Evolutionary conservation across 805 yeast species (phyloP).

Genomic region (Wickerhamomyces ciferrii): DNA sequence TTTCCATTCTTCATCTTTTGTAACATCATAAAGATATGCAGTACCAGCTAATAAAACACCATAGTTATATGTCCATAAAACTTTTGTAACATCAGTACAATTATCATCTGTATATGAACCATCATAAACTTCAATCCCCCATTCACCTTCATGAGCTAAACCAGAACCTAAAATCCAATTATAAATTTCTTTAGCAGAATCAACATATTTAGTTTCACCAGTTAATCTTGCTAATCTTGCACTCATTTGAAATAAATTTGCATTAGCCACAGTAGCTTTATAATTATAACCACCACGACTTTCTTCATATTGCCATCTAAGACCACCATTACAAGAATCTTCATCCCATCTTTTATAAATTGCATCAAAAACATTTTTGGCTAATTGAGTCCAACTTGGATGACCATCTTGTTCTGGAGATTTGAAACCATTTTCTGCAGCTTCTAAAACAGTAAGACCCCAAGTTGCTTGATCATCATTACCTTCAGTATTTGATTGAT

Average conservation of each 20-base stretch:
- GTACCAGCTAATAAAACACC: conserved; percentile 66
- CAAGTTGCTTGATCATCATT: conserved; percentile 98
- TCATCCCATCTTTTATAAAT: conserved; percentile 61
- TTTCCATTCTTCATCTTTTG: conserved; percentile 47
- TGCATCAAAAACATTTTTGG: conserved; percentile 54
- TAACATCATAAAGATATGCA: conserved; percentile 63
- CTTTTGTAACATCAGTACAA: conserved; percentile 43
- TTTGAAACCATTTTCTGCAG: conserved; percentile 83
- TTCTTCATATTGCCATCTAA: conserved; percentile 70
- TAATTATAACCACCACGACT: conserved; percentile 68
- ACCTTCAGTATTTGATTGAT: conserved; percentile 90
- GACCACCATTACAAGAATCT: conserved; percentile 53
- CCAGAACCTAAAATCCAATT: conserved; percentile 51
- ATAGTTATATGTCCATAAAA: conserved; percentile 68
- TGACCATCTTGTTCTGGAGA: conserved; percentile 47
- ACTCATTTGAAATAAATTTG: conserved; percentile 56
- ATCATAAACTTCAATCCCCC: conserved; percentile 41
- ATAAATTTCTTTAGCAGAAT: conserved; percentile 49
- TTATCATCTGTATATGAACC: conserved; percentile 49
- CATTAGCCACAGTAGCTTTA: conserved; percentile 60
- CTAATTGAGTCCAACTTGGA: conserved; percentile 52
- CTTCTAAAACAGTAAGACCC: conserved; percentile 91
- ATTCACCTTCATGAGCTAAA: conserved; percentile 33
- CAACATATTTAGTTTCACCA: conserved; percentile 47
- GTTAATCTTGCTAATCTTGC: conserved; percentile 62